Conservation (phyloP, 1,284 basidiomycete genomes). For the Fomitopsis palustris region DNA sequence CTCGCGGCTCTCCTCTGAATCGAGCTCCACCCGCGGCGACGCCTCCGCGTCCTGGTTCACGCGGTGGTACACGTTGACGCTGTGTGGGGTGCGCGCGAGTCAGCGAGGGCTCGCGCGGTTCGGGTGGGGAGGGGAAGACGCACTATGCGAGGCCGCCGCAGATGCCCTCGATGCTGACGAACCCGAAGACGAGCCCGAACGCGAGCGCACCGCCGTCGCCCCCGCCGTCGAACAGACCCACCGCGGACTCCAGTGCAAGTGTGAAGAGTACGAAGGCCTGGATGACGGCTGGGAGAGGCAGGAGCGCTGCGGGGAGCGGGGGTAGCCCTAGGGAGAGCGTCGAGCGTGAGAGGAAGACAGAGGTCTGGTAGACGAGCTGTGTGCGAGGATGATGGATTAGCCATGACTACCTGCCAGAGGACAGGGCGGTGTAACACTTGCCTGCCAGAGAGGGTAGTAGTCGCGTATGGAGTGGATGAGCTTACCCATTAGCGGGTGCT, state of each 20-base stretch:
- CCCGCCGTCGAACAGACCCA: constrained; percentile 57
- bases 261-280: constrained; percentile 63
- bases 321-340: constrained; percentile 87
- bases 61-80: constrained; percentile 86
- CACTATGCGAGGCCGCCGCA: constrained; percentile 93
- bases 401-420: too few species aligned
- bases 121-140: constrained; percentile 27
- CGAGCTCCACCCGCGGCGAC: constrained; percentile 35
- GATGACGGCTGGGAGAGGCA: constrained; percentile 72
- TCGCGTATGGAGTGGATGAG: constrained; percentile 87
- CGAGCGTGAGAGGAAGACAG: constrained; percentile 94
- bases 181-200: constrained; percentile 67
- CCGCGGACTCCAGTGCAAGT: constrained; percentile 63
- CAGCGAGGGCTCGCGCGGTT: not conserved
- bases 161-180: constrained; percentile 82
- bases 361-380: constrained; percentile 83
- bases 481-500: constrained; percentile 62
- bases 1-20: constrained; percentile 43
- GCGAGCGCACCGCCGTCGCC: constrained; percentile 42
- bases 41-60: constrained; percentile 64
- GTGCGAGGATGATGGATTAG: too few species aligned
- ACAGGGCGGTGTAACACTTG: constrained; percentile 25
- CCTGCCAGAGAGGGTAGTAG: constrained; percentile 95
- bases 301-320: constrained; percentile 67
- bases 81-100: constrained; percentile 26